Evolutionary conservation across 2,329 filamentous ascomycete genomes (phyloP).

Genomic region (Nannizzia gypsea): DNA sequence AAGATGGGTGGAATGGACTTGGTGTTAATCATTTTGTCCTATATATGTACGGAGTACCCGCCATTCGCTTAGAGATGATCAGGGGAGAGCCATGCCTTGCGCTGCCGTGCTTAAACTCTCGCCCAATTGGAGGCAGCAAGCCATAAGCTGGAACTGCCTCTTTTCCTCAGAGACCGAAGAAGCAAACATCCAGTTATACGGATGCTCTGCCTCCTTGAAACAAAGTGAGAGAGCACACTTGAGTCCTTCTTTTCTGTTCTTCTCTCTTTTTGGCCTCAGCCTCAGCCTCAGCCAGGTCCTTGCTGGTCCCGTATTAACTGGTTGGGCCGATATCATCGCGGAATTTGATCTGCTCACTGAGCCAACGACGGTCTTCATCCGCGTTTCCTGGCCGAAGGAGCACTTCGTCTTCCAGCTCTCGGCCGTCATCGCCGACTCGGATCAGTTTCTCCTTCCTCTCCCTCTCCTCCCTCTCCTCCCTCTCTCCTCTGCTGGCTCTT

Average conservation of each 20-base stretch:
- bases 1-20: not conserved
- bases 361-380: not conserved
- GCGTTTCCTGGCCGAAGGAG: too few relatives aligned
- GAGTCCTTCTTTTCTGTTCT: not conserved
- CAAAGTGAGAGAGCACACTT: not conserved
- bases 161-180: not conserved
- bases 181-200: not conserved
- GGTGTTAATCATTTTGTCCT: not conserved
- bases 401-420: not conserved
- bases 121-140: not conserved
- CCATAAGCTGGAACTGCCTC: not conserved
- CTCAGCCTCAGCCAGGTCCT: not conserved
- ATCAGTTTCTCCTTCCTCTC: not conserved
- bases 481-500: not conserved
- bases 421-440: not conserved
- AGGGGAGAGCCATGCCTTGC: not conserved
- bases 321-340: not conserved
- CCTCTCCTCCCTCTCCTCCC: not conserved
- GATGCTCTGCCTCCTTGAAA: not conserved
- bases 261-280: not conserved
- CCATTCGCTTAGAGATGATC: not conserved
- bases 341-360: not conserved
- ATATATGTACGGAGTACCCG: not conserved
- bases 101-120: not conserved
- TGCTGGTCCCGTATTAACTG: conserved; percentile 1